Evolutionary conservation across 2,329 filamentous ascomycete species (phyloP).

Genomic region (Paracamarosporium sp.): DNA sequence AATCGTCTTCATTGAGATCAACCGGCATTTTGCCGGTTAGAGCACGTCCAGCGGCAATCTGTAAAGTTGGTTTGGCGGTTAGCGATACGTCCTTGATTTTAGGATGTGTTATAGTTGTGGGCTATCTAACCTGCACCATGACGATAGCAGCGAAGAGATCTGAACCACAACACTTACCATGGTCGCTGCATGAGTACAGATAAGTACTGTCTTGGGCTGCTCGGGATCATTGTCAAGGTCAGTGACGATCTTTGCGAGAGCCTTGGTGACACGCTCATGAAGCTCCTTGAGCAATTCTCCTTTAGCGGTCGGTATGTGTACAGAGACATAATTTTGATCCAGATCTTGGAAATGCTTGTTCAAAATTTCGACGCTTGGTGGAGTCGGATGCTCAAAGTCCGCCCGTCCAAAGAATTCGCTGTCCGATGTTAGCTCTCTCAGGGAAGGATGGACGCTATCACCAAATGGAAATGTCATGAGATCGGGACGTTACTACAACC

Average conservation of each 20-base stretch:
- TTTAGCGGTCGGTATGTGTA: conserved; percentile 71
- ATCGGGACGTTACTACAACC: too few species aligned
- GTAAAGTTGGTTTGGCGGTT: background rate
- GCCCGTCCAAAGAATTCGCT: conserved; percentile 94
- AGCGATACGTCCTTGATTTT: background rate
- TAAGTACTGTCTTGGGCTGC: conserved; percentile 70
- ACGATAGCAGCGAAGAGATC: background rate
- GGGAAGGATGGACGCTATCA: too few species aligned
- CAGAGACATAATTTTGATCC: conserved; percentile 64
- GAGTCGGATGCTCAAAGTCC: conserved; percentile 82
- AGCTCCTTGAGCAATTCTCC: conserved; percentile 83
- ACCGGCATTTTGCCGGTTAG: conserved; percentile 80
- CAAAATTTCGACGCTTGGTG: conserved; percentile 70
- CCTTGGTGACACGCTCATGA: conserved; percentile 78
- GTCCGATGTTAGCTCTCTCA: background rate
- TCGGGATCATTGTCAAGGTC: conserved; percentile 72
- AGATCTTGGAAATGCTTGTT: conserved; percentile 70
- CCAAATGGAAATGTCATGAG: too few species aligned
- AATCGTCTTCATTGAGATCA: conserved; percentile 77
- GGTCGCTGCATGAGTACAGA: conserved; percentile 89
- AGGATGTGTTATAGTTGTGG: background rate
- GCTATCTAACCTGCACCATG: too few species aligned
- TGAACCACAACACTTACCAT: conserved; percentile 50
- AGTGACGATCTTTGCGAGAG: conserved; percentile 73
- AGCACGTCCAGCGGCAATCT: conserved; percentile 80